Percentiles rank a stretch among this genome's conserved stretches.
Evolutionary conservation across 2,329 filamentous ascomycete species (phyloP).

Genomic region (Ophiostoma triangulosporum): DNA sequence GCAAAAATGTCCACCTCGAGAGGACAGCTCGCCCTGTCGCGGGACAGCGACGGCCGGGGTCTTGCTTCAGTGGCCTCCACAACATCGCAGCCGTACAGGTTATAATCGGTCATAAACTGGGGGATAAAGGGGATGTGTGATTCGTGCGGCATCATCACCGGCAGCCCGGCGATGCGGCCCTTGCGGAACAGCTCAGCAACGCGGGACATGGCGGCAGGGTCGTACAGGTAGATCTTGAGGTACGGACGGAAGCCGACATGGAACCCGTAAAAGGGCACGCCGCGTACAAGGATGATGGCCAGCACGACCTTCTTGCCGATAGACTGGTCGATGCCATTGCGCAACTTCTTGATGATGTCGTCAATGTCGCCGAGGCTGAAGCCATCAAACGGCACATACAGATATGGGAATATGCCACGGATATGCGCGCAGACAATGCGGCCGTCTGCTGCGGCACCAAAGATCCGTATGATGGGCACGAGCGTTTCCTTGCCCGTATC

Average conservation of each 20-base stretch:
- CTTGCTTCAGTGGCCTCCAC: conserved; percentile 42
- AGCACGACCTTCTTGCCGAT: conserved; percentile 61
- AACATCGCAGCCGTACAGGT: conserved; percentile 86
- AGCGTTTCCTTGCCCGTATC: conserved; percentile 32
- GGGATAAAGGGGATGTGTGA: conserved; percentile 83
- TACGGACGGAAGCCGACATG: conserved; percentile 84
- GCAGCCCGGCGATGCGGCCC: conserved; percentile 50
- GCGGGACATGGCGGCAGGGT: conserved; percentile 74
- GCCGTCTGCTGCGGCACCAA: conserved; percentile 85
- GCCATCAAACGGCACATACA: conserved; percentile 48
- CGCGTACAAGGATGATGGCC: conserved; percentile 83
- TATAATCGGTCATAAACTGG: conserved; percentile 98
- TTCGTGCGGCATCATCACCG: conserved; percentile 91
- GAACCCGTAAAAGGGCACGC: conserved; percentile 90
- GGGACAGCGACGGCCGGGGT: conserved; percentile 41
- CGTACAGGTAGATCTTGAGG: conserved; percentile 89
- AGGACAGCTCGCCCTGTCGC: conserved; percentile 48
- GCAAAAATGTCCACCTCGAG: conserved; percentile 84
- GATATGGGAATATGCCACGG: conserved; percentile 87
- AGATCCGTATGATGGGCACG: conserved; percentile 78
- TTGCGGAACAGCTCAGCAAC: conserved; percentile 77
- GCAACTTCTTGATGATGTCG: conserved; percentile 33
- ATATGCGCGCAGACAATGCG: conserved; percentile 95
- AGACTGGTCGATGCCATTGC: conserved; percentile 81
- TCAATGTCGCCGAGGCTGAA: conserved; percentile 4